Percentiles rank a stretch among this genome's conserved stretches.
These are phyloP conservation scores for Cordyceps cicadae DNA, from an alignment of 2,329 filamentous ascomycete genomes.

Conservation along the genomic window DNA sequence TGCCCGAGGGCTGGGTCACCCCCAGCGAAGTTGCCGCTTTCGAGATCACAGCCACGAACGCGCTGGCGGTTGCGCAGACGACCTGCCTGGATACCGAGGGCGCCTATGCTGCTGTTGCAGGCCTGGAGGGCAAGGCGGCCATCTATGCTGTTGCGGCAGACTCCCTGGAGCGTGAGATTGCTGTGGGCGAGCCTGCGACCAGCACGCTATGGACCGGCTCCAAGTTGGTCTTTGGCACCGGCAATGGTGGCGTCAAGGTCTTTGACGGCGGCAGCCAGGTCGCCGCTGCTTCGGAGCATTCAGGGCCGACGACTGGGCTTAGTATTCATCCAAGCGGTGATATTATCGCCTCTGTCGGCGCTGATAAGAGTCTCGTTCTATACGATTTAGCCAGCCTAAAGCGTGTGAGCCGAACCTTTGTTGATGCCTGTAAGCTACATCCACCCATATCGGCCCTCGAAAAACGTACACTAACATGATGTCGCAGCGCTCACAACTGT, in stretches of 20 bases:
- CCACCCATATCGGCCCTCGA: neutral
- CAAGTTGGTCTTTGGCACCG: slow-evolving; percentile 64
- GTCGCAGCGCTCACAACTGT: slow-evolving; percentile 61
- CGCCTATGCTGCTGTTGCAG: slow-evolving; percentile 64
- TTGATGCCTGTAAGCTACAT: slow-evolving; percentile 60
- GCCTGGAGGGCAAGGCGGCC: slow-evolving; percentile 63
- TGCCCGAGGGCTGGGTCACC: slow-evolving; percentile 79
- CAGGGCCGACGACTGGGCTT: slow-evolving; percentile 69
- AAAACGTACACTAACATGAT: slow-evolving; percentile 13
- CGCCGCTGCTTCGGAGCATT: slow-evolving; percentile 69
- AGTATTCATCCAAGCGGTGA: slow-evolving; percentile 75
- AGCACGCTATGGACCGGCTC: slow-evolving; percentile 55
- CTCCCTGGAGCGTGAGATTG: slow-evolving; percentile 57
- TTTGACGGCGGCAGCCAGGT: slow-evolving; percentile 64
- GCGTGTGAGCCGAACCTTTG: slow-evolving; percentile 69
- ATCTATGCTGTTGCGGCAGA: slow-evolving; percentile 67
- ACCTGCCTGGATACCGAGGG: slow-evolving; percentile 45
- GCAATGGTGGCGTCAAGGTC: slow-evolving; percentile 70
- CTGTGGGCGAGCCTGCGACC: slow-evolving; percentile 61
- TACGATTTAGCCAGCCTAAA: slow-evolving; percentile 67
- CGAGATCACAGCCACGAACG: slow-evolving; percentile 34
- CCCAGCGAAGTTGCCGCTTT: slow-evolving; percentile 56
- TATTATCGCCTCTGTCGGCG: slow-evolving; percentile 77
- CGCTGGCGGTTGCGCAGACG: slow-evolving; percentile 39
- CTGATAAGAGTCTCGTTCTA: slow-evolving; percentile 86